Percentiles rank a stretch among this genome's conserved stretches.
Conservation (phyloP, 352 stramenopile genomes). For the Saprolegnia parasitica region DNA sequence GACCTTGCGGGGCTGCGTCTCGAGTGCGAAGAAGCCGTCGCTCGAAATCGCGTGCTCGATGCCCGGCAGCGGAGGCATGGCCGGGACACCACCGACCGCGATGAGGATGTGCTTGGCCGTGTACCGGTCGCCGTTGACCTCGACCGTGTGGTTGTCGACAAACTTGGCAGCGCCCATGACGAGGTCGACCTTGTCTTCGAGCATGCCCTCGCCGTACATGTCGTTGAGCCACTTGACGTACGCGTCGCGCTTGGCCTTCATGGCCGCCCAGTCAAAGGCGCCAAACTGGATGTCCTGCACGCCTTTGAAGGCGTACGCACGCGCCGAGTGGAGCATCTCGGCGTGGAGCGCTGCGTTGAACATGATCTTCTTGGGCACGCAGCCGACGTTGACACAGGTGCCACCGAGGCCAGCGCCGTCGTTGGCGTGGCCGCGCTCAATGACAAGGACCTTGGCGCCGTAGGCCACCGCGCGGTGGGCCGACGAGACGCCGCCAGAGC, state of each 20-base stretch:
- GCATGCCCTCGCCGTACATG: conserved; percentile 94
- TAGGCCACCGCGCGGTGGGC: conserved; percentile 89
- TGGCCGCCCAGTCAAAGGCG: conserved; percentile 86
- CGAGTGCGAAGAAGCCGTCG: conserved; percentile 97
- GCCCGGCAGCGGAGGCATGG: conserved; percentile 75
- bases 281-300: conserved; percentile 39
- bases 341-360: conserved; percentile 86
- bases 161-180: conserved; percentile 89
- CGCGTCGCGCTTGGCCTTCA: conserved; percentile 91
- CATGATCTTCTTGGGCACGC: conserved; percentile 99
- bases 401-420: conserved; percentile 81
- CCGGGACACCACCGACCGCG: conserved; percentile 89
- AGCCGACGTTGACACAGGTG: conserved; percentile 98
- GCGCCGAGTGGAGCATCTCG: conserved; percentile 60
- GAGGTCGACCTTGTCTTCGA: conserved; percentile 85
- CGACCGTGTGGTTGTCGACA: conserved; percentile 69
- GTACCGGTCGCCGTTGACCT: conserved; percentile 69
- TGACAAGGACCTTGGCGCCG: conserved; percentile 93
- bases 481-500: conserved; percentile 88
- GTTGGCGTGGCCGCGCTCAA: conserved; percentile 77
- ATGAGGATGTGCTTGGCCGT: conserved; percentile 93
- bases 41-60: conserved; percentile 92
- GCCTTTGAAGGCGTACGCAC: conserved; percentile 68
- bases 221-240: conserved; percentile 95
- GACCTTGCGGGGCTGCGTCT: conserved; percentile 84